phyloP scores from a whole-genome alignment of 805 yeast species.

The Trichomonascus vanleenenianus region DNA sequence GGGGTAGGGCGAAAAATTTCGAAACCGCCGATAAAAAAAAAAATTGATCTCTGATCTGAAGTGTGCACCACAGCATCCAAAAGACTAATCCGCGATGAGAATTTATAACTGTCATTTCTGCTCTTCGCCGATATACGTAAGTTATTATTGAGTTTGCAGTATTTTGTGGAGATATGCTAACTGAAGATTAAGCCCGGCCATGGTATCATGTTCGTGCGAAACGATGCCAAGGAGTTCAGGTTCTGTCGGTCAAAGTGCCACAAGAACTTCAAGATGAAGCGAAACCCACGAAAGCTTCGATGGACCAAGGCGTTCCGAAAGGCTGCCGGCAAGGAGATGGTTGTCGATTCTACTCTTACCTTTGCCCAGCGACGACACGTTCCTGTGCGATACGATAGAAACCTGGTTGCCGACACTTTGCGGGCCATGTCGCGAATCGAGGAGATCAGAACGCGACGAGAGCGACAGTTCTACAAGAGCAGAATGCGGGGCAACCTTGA shows the following conservation, averaged over 20 bases:
- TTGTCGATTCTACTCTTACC: constrained; percentile 92
- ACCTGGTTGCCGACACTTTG: constrained; percentile 86
- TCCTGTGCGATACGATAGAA: constrained; percentile 96
- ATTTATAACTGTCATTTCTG: constrained; percentile 81
- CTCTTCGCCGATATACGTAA: constrained; percentile 81
- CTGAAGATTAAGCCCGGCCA: constrained; percentile 49
- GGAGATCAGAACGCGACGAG: constrained; percentile 92
- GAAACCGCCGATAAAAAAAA: not conserved
- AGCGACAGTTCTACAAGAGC: constrained; percentile 97
- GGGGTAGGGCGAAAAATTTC: too few relatives aligned
- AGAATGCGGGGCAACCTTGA: constrained; percentile 98
- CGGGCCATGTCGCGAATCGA: constrained; percentile 94
- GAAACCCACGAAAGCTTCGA: constrained; percentile 94
- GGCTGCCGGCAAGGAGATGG: constrained; percentile 98
- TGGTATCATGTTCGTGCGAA: constrained; percentile 96
- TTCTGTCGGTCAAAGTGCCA: constrained; percentile 98
- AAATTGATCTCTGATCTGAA: not conserved
- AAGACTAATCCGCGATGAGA: constrained; percentile 25
- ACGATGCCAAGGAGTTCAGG: constrained; percentile 95
- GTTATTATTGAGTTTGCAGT: constrained; percentile 17
- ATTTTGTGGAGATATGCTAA: constrained; percentile 1
- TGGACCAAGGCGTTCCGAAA: constrained; percentile 99
- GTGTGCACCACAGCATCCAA: too few relatives aligned
- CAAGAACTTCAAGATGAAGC: constrained; percentile 92
- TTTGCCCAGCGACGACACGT: constrained; percentile 97